Base-by-base conservation (phyloP, 257 asterid species). In the Verbascum thapsus region DNA sequence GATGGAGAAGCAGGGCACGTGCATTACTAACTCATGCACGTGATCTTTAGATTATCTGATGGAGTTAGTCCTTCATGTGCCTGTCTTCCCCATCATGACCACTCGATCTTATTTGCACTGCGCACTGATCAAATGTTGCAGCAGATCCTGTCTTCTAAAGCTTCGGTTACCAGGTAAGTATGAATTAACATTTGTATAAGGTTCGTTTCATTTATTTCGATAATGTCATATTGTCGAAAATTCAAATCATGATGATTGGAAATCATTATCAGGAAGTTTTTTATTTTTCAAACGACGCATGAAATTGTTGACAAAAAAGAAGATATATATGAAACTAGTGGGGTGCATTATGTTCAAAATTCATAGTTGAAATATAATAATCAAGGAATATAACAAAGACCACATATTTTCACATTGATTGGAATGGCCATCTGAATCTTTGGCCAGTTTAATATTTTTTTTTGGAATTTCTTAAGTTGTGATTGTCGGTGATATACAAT, bases 1-100 rank as follows among this genome's bases (percentile, higher is more conserved):
- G 98, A 88, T 91, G 98, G 98, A 91, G 98, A 91, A 91, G 98
- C 98, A 91, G 98, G 98, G 96, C 95, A 91, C 96, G 96, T 91
- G 98, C 95, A 82, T 77, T 82, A 76, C 88, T 81, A 81, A 75
- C 95, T 80, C 85, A 48, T 58, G 49, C 53, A 23, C 48, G 8
- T 18, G 43, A 32, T n/a, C 32, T 26, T n/a, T 5, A 26, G 32
- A 26, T 26, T 5, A 26, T 26, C 5, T 26, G 32, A 2, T 26
- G 32, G 32, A 78, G 85, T 81, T 81, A 48, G 88, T 81, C 49
- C 78, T 78, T 81, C 88, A 81, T 76, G 87, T 81, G 87, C 78
- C 87, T 78, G 20, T 66, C 84, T 81, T 81, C 82, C 47, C 87
- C 87, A 81, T 79, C 84, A 73, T 32, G 88, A 71, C 82, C 78